A percentile compares a stretch with the other conserved stretches of the same genome.
phyloP scores from a whole-genome alignment of 108 stramenopile species.

The Nannochloropsis oceanica region DNA sequence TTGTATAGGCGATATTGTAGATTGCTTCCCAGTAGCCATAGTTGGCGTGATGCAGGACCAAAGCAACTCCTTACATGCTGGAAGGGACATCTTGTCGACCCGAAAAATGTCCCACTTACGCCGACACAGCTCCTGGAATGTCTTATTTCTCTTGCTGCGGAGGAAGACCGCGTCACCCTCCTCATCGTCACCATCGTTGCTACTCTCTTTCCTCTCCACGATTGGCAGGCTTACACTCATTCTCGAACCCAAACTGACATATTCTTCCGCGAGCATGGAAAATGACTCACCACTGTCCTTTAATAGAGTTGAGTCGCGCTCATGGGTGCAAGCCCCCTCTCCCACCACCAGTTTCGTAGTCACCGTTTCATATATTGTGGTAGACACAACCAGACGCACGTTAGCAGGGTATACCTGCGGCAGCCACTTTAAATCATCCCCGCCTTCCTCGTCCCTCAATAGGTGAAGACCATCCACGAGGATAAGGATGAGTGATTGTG shows the following conservation, averaged over 20 bases:
- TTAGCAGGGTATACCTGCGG: constrained; percentile 41
- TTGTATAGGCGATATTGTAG: no score
- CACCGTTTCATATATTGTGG: constrained; percentile 26
- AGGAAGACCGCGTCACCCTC: neutral
- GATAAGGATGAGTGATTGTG: constrained; percentile 31
- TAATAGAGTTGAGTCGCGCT: neutral
- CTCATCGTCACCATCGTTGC: neutral
- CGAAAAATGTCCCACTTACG: neutral
- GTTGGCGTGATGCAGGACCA: neutral
- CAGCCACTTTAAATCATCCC: constrained; percentile 46
- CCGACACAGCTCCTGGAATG: neutral
- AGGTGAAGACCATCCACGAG: constrained; percentile 52
- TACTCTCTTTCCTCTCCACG: neutral
- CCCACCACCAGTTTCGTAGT: neutral
- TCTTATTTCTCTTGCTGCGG: neutral
- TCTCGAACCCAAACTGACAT: neutral
- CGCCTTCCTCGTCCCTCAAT: constrained; percentile 36
- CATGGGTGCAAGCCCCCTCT: neutral
- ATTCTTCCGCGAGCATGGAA: neutral
- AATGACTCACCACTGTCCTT: constrained; percentile 1
- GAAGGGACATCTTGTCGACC: neutral
- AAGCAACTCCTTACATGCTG: neutral
- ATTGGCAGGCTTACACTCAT: neutral
- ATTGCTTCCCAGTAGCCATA: neutral
- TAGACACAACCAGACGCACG: constrained; percentile 43